Evolutionary conservation across 2,329 filamentous ascomycete species (phyloP).

Genomic region (Penicillium sp.): DNA sequence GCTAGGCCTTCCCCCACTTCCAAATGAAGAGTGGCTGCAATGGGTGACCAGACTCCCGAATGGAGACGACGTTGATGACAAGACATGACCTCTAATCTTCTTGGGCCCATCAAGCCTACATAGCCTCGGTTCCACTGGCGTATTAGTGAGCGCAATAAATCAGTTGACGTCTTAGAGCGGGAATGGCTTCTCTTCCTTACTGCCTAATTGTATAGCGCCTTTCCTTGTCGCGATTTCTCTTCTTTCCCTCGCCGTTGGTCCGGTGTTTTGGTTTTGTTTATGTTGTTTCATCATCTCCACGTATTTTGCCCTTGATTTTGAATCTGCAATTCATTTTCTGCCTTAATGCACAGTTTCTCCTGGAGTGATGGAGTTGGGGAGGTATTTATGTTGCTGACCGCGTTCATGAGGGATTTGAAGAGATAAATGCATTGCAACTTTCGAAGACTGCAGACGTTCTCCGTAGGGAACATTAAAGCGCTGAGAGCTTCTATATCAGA

Average conservation of each 20-base stretch:
- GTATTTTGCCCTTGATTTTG: constrained; percentile 6
- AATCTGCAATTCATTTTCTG: constrained; percentile 7
- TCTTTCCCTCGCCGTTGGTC: constrained; percentile 12
- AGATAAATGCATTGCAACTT: constrained; percentile 19
- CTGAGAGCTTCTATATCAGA: neutral
- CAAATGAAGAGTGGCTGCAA: constrained; percentile 20
- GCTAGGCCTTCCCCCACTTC: constrained; percentile 7
- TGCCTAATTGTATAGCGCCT: constrained; percentile 27
- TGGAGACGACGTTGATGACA: constrained; percentile 37
- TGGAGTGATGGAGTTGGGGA: constrained; percentile 23
- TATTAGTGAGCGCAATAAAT: constrained; percentile 32
- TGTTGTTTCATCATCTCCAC: constrained; percentile 3
- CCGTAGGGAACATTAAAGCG: neutral
- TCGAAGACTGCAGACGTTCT: neutral
- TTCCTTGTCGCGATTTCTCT: constrained; percentile 53
- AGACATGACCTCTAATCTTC: constrained; percentile 37
- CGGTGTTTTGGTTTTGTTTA: constrained; percentile 15
- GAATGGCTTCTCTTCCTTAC: constrained; percentile 21
- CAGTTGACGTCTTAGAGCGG: constrained; percentile 28
- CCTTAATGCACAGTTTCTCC: constrained; percentile 20
- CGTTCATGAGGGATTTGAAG: constrained; percentile 9
- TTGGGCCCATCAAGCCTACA: constrained; percentile 25
- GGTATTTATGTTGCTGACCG: constrained; percentile 15
- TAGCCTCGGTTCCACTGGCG: constrained; percentile 30
- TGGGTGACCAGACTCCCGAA: constrained; percentile 29